Conservation (phyloP, 2,329 filamentous ascomycete genomes). For the Lasiodiplodia sp. region DNA sequence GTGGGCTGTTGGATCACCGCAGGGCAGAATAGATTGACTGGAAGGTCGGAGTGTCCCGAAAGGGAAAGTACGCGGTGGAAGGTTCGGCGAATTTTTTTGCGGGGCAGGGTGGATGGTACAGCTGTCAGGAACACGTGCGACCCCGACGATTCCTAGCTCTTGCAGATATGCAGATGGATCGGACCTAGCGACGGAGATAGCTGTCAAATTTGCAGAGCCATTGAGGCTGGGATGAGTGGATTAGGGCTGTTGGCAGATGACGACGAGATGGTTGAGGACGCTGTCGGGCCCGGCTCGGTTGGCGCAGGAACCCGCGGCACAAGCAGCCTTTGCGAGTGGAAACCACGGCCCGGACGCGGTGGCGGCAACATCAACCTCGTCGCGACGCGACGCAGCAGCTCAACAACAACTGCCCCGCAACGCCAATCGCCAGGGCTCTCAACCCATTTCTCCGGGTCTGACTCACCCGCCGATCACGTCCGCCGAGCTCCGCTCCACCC, state of each 20-base stretch:
- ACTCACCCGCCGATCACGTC: slow-evolving; percentile 10
- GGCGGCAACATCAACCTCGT: not conserved
- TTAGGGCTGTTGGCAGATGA: not conserved
- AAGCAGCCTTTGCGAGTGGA: not conserved
- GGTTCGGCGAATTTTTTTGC: slow-evolving; percentile 3
- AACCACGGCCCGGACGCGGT: not conserved
- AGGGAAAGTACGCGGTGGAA: slow-evolving; percentile 8
- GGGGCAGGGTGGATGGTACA: not conserved
- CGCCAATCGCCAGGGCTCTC: not conserved
- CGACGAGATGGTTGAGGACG: not conserved
- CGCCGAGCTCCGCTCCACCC: slow-evolving; percentile 3
- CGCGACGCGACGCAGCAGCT: not conserved
- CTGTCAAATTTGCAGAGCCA: slow-evolving; percentile 2
- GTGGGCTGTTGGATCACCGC: not conserved
- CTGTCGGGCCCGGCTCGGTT: slow-evolving; percentile 7
- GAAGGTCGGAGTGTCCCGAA: not conserved
- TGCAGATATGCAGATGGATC: not conserved
- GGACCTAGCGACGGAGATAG: not conserved
- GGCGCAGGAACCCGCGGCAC: slow-evolving; percentile 14
- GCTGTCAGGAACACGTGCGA: slow-evolving; percentile 12
- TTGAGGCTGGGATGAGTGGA: slow-evolving; percentile 7
- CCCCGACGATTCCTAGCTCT: not conserved
- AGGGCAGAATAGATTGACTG: not conserved
- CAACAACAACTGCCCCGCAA: slow-evolving; percentile 2
- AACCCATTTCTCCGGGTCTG: slow-evolving; percentile 19